These are phyloP conservation scores for Xylaria acuta DNA, from an alignment of 495 filamentous ascomycete genomes.

Conservation along the genomic window DNA sequence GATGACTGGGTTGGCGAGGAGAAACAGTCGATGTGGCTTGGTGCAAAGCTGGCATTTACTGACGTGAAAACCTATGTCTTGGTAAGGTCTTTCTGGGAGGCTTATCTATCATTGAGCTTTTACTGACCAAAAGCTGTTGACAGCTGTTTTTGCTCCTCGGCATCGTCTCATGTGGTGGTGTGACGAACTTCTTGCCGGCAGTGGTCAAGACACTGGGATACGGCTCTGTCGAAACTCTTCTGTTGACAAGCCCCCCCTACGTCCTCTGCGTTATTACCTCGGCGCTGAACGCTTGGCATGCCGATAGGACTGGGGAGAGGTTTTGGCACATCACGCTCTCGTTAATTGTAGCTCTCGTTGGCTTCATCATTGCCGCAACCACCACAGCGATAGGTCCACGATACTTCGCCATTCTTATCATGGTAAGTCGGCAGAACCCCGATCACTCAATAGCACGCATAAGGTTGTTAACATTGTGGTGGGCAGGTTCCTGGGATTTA, in stretches of 20 bases:
- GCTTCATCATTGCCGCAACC: constrained; percentile 77
- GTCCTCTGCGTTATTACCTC: constrained; percentile 73
- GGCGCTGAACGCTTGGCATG: constrained; percentile 77
- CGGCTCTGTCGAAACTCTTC: constrained; percentile 64
- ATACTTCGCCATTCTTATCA: constrained; percentile 85
- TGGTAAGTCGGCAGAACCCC: constrained; percentile 52
- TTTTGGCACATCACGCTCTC: constrained; percentile 78
- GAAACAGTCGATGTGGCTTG: constrained; percentile 68
- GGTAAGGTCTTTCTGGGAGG: constrained; percentile 44
- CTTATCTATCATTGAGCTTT: constrained; percentile 22
- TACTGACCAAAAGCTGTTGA: neutral
- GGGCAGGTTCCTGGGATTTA: constrained; percentile 59
- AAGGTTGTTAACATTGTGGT: neutral
- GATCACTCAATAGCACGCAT: neutral
- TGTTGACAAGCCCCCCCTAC: constrained; percentile 80
- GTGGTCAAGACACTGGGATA: constrained; percentile 75
- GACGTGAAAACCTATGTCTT: constrained; percentile 78
- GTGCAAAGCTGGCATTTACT: constrained; percentile 70
- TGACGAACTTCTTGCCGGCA: constrained; percentile 91
- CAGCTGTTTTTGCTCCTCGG: constrained; percentile 72
- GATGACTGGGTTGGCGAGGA: constrained; percentile 73
- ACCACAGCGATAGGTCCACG: constrained; percentile 69
- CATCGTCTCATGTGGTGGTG: constrained; percentile 67
- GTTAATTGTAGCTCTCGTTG: constrained; percentile 69
- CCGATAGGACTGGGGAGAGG: constrained; percentile 78